A percentile compares a stretch with the other conserved stretches of the same genome.
Conservation (phyloP, 768 basidiomycete genomes). For the Termitomyces sp. region DNA sequence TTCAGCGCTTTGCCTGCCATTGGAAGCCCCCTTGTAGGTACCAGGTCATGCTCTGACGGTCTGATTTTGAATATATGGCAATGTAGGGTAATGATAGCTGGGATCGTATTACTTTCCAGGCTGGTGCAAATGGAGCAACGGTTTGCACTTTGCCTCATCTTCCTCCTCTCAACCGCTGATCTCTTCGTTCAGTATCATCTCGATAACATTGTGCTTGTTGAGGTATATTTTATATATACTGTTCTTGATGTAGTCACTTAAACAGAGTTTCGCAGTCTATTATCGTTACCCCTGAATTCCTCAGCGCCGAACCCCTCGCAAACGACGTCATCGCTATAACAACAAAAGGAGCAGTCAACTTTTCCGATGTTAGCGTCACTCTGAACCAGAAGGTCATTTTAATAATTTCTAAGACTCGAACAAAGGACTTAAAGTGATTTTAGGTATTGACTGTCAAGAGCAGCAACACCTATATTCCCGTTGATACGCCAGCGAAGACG, state of each 20-base stretch:
- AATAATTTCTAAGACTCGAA: neutral
- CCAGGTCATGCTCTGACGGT: neutral
- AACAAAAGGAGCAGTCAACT: constrained; percentile 39
- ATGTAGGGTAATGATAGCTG: constrained; percentile 33
- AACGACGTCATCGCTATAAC: constrained; percentile 45
- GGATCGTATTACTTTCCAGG: constrained; percentile 48
- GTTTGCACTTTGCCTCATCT: constrained; percentile 17
- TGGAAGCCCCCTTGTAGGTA: constrained; percentile 28
- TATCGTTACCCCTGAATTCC: constrained; percentile 38
- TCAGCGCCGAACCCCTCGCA: constrained; percentile 46
- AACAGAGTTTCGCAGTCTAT: constrained; percentile 27
- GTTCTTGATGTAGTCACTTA: neutral
- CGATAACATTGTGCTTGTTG: constrained; percentile 42
- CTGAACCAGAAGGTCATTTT: constrained; percentile 32
- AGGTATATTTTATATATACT: constrained; percentile 18
- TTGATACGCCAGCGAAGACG: constrained; percentile 39
- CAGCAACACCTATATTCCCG: constrained; percentile 31
- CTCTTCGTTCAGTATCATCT: constrained; percentile 33
- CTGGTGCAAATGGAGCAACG: constrained; percentile 36
- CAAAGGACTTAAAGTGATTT: neutral
- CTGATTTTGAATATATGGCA: neutral
- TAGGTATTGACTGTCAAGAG: constrained; percentile 29
- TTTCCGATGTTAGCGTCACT: constrained; percentile 28
- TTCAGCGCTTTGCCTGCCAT: constrained; percentile 40
- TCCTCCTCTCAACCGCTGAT: neutral